A percentile compares a stretch with the other conserved stretches of the same genome.
Evolutionary conservation across 2,329 filamentous ascomycete species (phyloP).

Genomic region (Akanthomyces dipterigenus): DNA sequence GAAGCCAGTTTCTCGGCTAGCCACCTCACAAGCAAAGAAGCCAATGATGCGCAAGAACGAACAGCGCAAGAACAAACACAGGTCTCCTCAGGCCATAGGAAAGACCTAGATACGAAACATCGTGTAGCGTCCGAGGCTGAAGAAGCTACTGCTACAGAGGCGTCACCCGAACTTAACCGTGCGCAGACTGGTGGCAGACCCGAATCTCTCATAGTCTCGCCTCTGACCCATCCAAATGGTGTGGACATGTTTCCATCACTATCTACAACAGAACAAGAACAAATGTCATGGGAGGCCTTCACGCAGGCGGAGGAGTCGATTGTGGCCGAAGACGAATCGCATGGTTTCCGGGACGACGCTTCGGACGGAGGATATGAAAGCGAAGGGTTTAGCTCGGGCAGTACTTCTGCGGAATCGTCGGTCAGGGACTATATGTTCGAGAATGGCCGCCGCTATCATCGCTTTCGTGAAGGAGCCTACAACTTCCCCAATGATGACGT

Average conservation of each 20-base stretch:
- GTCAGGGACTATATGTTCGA: constrained; percentile 46
- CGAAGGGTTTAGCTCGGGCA: constrained; percentile 28
- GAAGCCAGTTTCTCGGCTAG: background rate
- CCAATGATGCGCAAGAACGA: background rate
- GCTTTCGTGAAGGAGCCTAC: constrained; percentile 47
- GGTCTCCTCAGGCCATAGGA: background rate
- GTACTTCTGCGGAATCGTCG: constrained; percentile 32
- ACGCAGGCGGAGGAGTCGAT: constrained; percentile 31
- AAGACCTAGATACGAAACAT: background rate
- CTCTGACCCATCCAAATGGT: constrained; percentile 33
- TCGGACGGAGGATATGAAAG: constrained; percentile 33
- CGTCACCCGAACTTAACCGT: background rate
- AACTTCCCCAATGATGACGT: constrained; percentile 55
- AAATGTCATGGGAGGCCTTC: constrained; percentile 29
- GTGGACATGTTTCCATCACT: constrained; percentile 29
- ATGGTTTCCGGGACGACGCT: constrained; percentile 15
- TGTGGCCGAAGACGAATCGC: constrained; percentile 27
- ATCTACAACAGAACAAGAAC: constrained; percentile 28
- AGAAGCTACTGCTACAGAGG: background rate
- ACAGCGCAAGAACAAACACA: background rate
- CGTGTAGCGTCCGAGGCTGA: background rate
- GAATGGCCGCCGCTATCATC: constrained; percentile 54
- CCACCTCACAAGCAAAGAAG: background rate
- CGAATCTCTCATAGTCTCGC: constrained; percentile 20
- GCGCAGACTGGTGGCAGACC: constrained; percentile 6